Percentiles rank a stretch among this genome's conserved stretches.
Evolutionary conservation across 2,329 filamentous ascomycete genomes (phyloP).

Genomic region (Fusarium fracticaudum): DNA sequence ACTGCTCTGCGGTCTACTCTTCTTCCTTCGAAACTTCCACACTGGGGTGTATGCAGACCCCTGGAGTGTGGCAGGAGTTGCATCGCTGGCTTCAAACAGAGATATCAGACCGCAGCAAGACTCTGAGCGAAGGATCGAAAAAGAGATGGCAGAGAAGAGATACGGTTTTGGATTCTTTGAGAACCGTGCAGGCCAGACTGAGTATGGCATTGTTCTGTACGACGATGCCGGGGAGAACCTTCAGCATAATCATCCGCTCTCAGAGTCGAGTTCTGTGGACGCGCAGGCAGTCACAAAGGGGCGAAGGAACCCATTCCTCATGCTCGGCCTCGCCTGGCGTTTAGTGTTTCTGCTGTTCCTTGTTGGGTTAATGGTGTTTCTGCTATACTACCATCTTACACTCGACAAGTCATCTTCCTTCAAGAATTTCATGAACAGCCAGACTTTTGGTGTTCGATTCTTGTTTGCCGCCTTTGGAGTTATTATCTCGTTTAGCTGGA

Average conservation of each 20-base stretch:
- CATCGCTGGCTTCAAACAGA: slow-evolving; percentile 39
- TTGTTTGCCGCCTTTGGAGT: slow-evolving; percentile 56
- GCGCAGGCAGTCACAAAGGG: not conserved
- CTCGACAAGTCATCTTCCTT: slow-evolving; percentile 44
- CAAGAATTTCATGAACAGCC: slow-evolving; percentile 52
- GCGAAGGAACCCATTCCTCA: slow-evolving; percentile 47
- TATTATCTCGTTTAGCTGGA: slow-evolving; percentile 54
- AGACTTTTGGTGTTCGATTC: slow-evolving; percentile 56
- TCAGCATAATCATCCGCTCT: not conserved
- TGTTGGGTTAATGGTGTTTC: slow-evolving; percentile 47
- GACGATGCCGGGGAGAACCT: slow-evolving; percentile 32
- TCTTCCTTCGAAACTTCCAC: slow-evolving; percentile 35
- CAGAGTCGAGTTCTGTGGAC: slow-evolving; percentile 37
- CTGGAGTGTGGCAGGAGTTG: slow-evolving; percentile 46
- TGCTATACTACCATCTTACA: slow-evolving; percentile 53
- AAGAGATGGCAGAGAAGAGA: slow-evolving; percentile 40
- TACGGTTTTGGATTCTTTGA: slow-evolving; percentile 41
- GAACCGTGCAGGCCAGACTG: slow-evolving; percentile 29
- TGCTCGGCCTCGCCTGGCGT: slow-evolving; percentile 50
- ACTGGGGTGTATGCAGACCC: slow-evolving; percentile 44
- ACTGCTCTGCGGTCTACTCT: slow-evolving; percentile 31
- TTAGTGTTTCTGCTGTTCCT: slow-evolving; percentile 48
- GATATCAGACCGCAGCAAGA: slow-evolving; percentile 32
- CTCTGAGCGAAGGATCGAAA: slow-evolving; percentile 37
- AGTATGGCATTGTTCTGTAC: slow-evolving; percentile 41